Evolutionary conservation across 2,329 filamentous ascomycete genomes (phyloP), one percentile per base, ranked within the genome.

Genomic region (Talaromyces sp.): DNA sequence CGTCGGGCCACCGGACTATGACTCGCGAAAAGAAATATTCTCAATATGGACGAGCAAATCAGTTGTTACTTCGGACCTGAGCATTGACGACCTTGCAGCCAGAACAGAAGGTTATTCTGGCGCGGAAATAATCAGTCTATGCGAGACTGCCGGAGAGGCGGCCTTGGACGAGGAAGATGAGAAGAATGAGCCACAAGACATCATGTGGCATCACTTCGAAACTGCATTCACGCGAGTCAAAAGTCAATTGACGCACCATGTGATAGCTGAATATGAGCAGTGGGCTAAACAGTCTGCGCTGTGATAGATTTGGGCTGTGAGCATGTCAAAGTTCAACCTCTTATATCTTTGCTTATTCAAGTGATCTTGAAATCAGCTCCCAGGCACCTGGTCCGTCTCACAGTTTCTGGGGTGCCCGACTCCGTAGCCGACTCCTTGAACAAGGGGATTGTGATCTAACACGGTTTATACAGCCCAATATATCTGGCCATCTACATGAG

Each of bases 21-120:
- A 84, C 7, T 92, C 92, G 0, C 84, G 93, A 8, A 85, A 84
- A 70, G 89, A 92, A 66, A 93, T 98, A 60, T 83, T 97, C 61
- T 76, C 80, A 16, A 87, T 91, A 59, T 86, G 89, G 71, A 84
- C 87, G 1, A 79, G 80, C 31, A 85, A 83, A 61, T 83, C 89
- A 58, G 79, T 83, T 23, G 79, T 92, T 42, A 77, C 80, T 33
- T 71, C 79, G 0, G 88, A 91, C 61, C 84, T 96, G 14, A 85
- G 92, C 70, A 74, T 91, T 8, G 77, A 82, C 0, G 78, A 81
- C 56, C 77, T 96, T 33, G 90, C 90, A 5, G 71, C 73, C 16
- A 75, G 79, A 54, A 89, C 89, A 0, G 88, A 92, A 7, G 92
- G 92, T 0, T 91, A 90, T 73, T 95, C 92, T 1, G 93, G 93